Conservation (phyloP, 257 asterid genomes). For the Phtheirospermum japonicum region DNA sequence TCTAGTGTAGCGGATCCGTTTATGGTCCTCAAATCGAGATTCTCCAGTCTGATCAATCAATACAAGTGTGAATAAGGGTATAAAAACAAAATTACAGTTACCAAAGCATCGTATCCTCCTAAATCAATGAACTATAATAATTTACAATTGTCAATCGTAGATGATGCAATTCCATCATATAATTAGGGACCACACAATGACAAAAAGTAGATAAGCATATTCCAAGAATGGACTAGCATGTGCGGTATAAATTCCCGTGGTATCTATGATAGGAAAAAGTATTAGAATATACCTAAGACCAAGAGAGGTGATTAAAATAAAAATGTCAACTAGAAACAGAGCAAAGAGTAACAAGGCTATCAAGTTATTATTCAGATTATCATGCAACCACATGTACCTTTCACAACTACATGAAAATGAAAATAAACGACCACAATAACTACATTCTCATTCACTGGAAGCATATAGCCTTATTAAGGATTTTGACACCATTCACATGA, state of each 20-base stretch:
- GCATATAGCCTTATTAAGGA: not conserved
- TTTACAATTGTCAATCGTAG: not conserved
- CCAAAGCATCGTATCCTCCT: slow-evolving; percentile 4
- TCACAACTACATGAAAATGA: slow-evolving; percentile 8
- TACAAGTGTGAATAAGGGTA: slow-evolving; percentile 15
- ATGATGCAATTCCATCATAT: slow-evolving; percentile 8
- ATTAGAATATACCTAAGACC: slow-evolving; percentile 3
- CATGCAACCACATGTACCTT: not conserved
- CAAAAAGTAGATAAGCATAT: slow-evolving; percentile 1
- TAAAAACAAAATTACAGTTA: slow-evolving; percentile 4
- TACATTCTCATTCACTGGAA: not conserved
- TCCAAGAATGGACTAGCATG: not conserved
- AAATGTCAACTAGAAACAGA: not conserved
- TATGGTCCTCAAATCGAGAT: slow-evolving; percentile 70
- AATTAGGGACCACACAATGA: slow-evolving; percentile 2
- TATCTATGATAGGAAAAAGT: not conserved
- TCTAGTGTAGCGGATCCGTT: slow-evolving; percentile 62
- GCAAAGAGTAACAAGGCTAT: not conserved
- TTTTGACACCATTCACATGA: slow-evolving; percentile 1
- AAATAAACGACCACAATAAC: not conserved
- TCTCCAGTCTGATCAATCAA: slow-evolving; percentile 63
- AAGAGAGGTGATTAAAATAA: not conserved
- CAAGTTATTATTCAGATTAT: not conserved
- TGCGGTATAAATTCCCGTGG: not conserved
- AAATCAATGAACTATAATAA: not conserved